phyloP scores from a whole-genome alignment of 192 early-diverging fungal genomes.

The Coemansia sp. region DNA sequence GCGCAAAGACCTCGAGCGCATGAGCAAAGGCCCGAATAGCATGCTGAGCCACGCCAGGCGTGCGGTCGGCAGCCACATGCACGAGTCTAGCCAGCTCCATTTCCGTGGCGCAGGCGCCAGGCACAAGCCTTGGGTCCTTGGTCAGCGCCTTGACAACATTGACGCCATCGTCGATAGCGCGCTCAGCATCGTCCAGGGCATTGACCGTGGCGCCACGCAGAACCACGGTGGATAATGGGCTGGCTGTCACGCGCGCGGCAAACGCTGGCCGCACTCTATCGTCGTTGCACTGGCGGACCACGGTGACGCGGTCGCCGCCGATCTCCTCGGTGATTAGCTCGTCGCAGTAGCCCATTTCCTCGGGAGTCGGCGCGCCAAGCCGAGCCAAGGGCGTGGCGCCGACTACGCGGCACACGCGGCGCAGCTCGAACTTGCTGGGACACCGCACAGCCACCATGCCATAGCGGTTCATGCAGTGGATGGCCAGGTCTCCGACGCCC shows the following conservation, averaged over 20 bases:
- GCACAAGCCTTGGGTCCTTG: conserved; percentile 80
- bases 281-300: conserved; percentile 82
- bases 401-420: conserved; percentile 89
- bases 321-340: conserved; percentile 96
- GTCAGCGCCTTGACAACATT: conserved; percentile 93
- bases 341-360: conserved; percentile 99
- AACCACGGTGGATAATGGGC: conserved; percentile 93
- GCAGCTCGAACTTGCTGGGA: conserved; percentile 95
- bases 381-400: conserved; percentile 93
- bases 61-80: conserved; percentile 79
- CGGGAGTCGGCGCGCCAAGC: conserved; percentile 88
- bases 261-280: conserved; percentile 60
- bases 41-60: conserved; percentile 94
- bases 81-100: conserved; percentile 89
- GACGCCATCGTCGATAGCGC: conserved; percentile 97
- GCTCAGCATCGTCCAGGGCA: conserved; percentile 94
- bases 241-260: conserved; percentile 62
- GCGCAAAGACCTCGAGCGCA: conserved; percentile 91
- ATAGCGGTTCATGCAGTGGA: conserved; percentile 94
- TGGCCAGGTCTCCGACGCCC: conserved; percentile 88
- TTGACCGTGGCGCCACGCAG: conserved; percentile 96
- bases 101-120: conserved; percentile 93
- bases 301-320: conserved; percentile 95
- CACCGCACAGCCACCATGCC: conserved; percentile 89
- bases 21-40: conserved; percentile 95